Evolutionary conservation across 169 alveolate genomes (phyloP).

Genomic region (Plasmodium vivax): DNA sequence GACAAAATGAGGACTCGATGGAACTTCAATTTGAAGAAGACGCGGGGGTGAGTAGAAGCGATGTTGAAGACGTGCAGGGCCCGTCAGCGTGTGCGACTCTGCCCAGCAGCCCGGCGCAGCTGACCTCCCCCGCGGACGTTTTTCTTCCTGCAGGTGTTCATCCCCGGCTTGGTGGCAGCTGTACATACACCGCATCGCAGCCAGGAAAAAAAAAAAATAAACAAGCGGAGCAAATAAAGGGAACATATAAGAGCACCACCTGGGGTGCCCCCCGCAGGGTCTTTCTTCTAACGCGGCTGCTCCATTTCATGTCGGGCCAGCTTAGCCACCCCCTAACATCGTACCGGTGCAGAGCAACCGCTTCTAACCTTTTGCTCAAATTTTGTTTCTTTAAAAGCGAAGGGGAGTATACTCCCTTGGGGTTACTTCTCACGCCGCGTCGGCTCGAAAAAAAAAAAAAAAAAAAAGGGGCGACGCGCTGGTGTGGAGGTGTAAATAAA

Average conservation of each 20-base stretch:
- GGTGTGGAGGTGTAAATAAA: slow-evolving; percentile 76
- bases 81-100: not conserved
- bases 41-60: not conserved
- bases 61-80: not conserved
- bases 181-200: not conserved
- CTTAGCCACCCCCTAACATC: not conserved
- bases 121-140: not conserved
- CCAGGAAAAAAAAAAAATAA: not conserved
- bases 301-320: not conserved
- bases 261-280: not conserved
- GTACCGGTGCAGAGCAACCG: not conserved
- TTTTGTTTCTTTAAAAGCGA: not conserved
- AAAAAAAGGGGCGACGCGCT: slow-evolving; percentile 26
- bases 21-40: not conserved
- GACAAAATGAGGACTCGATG: not conserved
- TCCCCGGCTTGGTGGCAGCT: not conserved
- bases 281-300: not conserved
- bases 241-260: not conserved
- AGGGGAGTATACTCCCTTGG: not conserved
- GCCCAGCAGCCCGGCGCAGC: not conserved
- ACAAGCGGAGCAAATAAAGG: not conserved
- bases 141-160: not conserved
- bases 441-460: slow-evolving; percentile 61
- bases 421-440: slow-evolving; percentile 75
- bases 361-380: not conserved